A percentile compares a stretch with the other conserved stretches of the same genome.
phyloP scores from a whole-genome alignment of 2,329 filamentous ascomycete genomes.

The Curvularia hawaiiensis region DNA sequence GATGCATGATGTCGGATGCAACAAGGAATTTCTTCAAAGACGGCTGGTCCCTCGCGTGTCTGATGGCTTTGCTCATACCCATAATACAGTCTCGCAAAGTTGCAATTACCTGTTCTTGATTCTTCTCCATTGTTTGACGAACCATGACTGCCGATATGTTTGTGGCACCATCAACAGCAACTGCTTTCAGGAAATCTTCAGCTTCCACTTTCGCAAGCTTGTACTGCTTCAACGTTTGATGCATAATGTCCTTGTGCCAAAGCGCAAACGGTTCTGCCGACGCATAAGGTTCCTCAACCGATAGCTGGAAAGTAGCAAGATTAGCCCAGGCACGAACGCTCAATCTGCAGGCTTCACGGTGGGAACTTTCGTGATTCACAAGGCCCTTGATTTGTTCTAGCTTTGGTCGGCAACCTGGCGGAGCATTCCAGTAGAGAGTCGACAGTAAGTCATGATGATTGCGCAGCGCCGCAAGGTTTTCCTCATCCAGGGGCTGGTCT shows the following conservation, averaged over 20 bases:
- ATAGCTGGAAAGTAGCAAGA: constrained; percentile 62
- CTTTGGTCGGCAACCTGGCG: constrained; percentile 58
- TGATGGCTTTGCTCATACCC: constrained; percentile 57
- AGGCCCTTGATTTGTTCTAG: constrained; percentile 58
- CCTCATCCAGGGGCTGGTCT: constrained; percentile 58
- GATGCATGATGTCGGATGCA: constrained; percentile 50
- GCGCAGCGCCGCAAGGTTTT: constrained; percentile 62
- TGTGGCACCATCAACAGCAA: constrained; percentile 42
- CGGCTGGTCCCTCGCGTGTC: constrained; percentile 47
- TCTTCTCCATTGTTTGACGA: constrained; percentile 59
- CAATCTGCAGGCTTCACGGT: constrained; percentile 64
- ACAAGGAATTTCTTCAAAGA: constrained; percentile 52
- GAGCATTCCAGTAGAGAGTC: constrained; percentile 63
- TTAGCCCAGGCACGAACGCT: constrained; percentile 64
- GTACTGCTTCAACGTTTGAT: constrained; percentile 60
- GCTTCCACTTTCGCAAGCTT: constrained; percentile 61
- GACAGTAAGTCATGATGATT: constrained; percentile 68
- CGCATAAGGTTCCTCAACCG: constrained; percentile 54
- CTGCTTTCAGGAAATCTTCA: constrained; percentile 56
- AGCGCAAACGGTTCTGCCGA: constrained; percentile 56
- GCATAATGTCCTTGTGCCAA: constrained; percentile 62
- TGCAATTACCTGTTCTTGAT: constrained; percentile 63
- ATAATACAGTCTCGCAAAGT: constrained; percentile 59
- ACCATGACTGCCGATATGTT: constrained; percentile 55
- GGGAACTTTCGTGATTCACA: constrained; percentile 62